Evolutionary conservation across 1,139 yeast species (phyloP).

Genomic region (Yamadazyma dendronema): DNA sequence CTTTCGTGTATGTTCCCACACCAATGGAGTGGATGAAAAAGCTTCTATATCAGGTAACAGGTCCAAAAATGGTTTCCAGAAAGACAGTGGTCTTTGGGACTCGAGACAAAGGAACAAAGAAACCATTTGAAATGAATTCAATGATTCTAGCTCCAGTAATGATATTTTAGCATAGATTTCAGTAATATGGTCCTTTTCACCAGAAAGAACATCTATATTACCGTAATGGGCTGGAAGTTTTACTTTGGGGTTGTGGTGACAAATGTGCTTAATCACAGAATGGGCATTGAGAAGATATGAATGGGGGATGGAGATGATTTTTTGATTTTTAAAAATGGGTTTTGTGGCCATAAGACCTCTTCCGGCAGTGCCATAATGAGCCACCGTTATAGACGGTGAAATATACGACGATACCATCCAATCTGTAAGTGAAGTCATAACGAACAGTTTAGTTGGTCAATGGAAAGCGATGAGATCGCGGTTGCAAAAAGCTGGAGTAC

Average conservation of each 20-base stretch:
- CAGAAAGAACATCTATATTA: constrained; percentile 17
- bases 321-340: constrained; percentile 35
- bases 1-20: constrained; percentile 42
- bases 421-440: background rate
- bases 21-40: constrained; percentile 47
- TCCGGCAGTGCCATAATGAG: constrained; percentile 39
- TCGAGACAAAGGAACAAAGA: constrained; percentile 51
- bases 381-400: constrained; percentile 3
- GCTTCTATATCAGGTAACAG: constrained; percentile 55
- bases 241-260: constrained; percentile 21
- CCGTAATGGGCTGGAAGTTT: constrained; percentile 21
- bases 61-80: constrained; percentile 64
- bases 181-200: constrained; percentile 13
- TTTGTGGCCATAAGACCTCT: constrained; percentile 56
- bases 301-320: constrained; percentile 56
- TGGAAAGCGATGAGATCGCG: background rate
- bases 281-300: constrained; percentile 58
- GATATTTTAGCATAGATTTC: constrained; percentile 33
- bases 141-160: constrained; percentile 26
- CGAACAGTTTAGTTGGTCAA: background rate
- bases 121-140: constrained; percentile 50
- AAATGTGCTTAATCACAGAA: constrained; percentile 47
- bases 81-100: constrained; percentile 39
- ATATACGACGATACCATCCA: constrained; percentile 3
- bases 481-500: background rate